Percentiles rank a stretch among this genome's conserved stretches.
These are phyloP conservation scores for Bacterosira constricta DNA, from an alignment of 108 stramenopile species.

Conservation along the genomic window DNA sequence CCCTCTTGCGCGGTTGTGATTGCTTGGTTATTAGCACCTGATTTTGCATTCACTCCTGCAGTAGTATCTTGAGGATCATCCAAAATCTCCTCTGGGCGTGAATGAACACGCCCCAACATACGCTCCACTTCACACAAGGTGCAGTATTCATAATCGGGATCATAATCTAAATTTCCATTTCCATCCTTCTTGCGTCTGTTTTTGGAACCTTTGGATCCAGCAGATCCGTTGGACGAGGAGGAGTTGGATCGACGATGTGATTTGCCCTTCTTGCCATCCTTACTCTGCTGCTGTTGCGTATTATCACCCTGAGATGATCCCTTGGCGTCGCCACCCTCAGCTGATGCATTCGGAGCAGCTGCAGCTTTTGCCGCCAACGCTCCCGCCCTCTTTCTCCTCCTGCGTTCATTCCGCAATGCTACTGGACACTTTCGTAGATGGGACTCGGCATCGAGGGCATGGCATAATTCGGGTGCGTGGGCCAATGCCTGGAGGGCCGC, in stretches of 20 bases:
- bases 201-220: constrained; percentile 4
- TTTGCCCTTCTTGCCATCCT: constrained; percentile 1
- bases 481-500: constrained; percentile 85
- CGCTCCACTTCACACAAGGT: constrained; percentile 81
- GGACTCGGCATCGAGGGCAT: constrained; percentile 82
- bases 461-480: constrained; percentile 85
- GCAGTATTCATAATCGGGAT: constrained; percentile 63
- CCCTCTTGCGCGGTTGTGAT: background rate
- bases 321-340: constrained; percentile 1
- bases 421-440: constrained; percentile 67
- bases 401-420: constrained; percentile 27
- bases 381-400: constrained; percentile 17
- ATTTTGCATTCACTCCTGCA: constrained; percentile 17
- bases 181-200: constrained; percentile 1
- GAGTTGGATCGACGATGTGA: constrained; percentile 11
- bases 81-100: constrained; percentile 17
- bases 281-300: background rate
- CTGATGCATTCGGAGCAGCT: constrained; percentile 37
- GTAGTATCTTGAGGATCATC: constrained; percentile 4
- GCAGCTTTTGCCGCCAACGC: constrained; percentile 40
- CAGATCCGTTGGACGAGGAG: constrained; percentile 4
- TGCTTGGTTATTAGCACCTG: too few relatives aligned
- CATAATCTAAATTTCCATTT: background rate
- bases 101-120: constrained; percentile 68
- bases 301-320: background rate